These are phyloP conservation scores for Pichia cephalocereana DNA, from an alignment of 805 yeast species.

Conservation along the genomic window DNA sequence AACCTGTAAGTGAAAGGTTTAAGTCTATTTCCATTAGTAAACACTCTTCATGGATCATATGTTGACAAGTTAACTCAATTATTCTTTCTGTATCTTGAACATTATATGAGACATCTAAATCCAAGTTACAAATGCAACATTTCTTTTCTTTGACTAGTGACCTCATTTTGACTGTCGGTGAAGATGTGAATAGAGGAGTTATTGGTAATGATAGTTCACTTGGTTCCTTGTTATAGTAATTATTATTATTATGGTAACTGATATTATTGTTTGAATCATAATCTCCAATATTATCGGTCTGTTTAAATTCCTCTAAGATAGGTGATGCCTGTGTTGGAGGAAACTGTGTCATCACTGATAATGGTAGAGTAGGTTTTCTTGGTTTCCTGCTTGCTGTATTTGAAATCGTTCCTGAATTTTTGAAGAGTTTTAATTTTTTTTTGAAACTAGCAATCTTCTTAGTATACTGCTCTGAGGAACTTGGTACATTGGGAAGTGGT, in stretches of 20 bases:
- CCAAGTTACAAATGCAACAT: constrained; percentile 40
- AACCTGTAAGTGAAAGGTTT: constrained; percentile 1
- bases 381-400: too few species aligned
- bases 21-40: constrained; percentile 32
- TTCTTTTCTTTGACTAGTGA: neutral
- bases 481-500: constrained; percentile 14
- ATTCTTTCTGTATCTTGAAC: constrained; percentile 33
- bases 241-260: too few species aligned
- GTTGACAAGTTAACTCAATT: constrained; percentile 44
- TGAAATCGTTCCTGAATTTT: neutral
- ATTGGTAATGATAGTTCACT: constrained; percentile 1
- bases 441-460: constrained; percentile 18
- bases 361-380: neutral
- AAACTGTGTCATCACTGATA: neutral
- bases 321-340: neutral
- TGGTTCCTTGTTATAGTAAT: neutral
- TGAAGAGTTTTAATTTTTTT: constrained; percentile 13
- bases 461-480: constrained; percentile 8
- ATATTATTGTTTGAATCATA: too few species aligned
- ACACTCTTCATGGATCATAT: constrained; percentile 52
- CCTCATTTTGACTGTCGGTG: neutral
- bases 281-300: too few species aligned
- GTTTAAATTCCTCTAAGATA: too few species aligned
- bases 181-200: neutral
- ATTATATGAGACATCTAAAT: constrained; percentile 33